These are phyloP conservation scores for Yamadazyma membranifaciens DNA, from an alignment of 1,139 yeast species.

Conservation along the genomic window DNA sequence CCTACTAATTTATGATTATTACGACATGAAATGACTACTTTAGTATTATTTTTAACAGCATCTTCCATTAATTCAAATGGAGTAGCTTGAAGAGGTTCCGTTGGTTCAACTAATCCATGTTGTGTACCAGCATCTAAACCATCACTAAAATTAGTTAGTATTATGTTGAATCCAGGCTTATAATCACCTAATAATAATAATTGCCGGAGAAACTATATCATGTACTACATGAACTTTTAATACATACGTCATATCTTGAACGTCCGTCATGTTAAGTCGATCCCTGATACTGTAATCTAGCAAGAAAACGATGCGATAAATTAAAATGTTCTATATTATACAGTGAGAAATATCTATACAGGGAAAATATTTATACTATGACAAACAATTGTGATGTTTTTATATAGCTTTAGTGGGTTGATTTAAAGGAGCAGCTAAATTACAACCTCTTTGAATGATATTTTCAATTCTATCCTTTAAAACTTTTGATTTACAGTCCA, in stretches of 20 bases:
- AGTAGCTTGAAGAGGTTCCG: constrained; percentile 46
- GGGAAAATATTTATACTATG: too few relatives aligned
- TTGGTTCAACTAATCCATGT: background rate
- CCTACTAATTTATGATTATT: constrained; percentile 91
- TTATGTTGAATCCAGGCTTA: background rate
- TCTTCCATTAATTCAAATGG: constrained; percentile 85
- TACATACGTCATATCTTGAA: background rate
- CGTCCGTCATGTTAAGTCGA: background rate
- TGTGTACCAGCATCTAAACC: constrained; percentile 2
- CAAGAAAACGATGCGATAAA: too few relatives aligned
- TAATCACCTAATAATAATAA: too few relatives aligned
- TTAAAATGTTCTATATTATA: too few relatives aligned
- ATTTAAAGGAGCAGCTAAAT: constrained; percentile 75
- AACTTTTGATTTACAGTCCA: constrained; percentile 76
- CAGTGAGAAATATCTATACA: too few relatives aligned
- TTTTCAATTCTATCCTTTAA: constrained; percentile 81
- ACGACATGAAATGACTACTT: constrained; percentile 85
- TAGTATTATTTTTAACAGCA: constrained; percentile 71
- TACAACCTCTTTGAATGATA: constrained; percentile 73
- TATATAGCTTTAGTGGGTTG: constrained; percentile 7
- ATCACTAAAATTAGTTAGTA: constrained; percentile 6
- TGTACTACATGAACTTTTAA: too few relatives aligned
- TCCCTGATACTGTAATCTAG: too few relatives aligned
- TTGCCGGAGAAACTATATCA: too few relatives aligned
- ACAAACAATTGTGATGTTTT: too few relatives aligned